Percentiles rank a stretch among this genome's conserved stretches.
These are phyloP conservation scores for Penstemon eatonii DNA, from an alignment of 257 asterid genomes.

Conservation along the genomic window DNA sequence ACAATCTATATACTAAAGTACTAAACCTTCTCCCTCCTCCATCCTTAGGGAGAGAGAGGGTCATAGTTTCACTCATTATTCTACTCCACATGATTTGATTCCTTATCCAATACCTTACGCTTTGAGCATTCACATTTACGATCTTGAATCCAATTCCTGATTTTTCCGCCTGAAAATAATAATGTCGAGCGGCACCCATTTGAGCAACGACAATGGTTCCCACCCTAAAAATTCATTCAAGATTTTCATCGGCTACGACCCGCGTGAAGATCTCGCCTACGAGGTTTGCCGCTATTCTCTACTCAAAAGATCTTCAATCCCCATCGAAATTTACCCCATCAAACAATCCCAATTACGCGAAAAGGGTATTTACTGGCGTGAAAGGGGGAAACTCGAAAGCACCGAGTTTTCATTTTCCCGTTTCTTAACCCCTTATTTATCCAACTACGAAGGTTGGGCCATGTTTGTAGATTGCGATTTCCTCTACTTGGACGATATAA, in stretches of 20 bases:
- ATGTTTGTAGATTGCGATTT: slow-evolving; percentile 94
- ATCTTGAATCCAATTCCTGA: no score
- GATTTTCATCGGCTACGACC: slow-evolving; percentile 85
- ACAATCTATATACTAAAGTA: slow-evolving; percentile 9
- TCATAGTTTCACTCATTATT: no score
- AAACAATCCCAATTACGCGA: slow-evolving; percentile 73
- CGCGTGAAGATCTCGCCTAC: slow-evolving; percentile 67
- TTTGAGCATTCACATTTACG: no score
- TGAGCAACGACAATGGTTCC: slow-evolving; percentile 33
- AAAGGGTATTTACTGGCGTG: slow-evolving; percentile 73
- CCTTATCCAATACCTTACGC: no score
- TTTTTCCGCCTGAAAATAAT: neutral
- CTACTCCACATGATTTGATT: no score
- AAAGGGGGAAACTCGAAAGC: slow-evolving; percentile 79
- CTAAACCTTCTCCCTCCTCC: neutral
- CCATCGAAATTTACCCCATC: slow-evolving; percentile 64
- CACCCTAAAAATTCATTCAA: slow-evolving; percentile 36
- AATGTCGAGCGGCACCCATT: slow-evolving; percentile 27
- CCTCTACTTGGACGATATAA: slow-evolving; percentile 67
- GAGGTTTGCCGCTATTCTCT: slow-evolving; percentile 79
- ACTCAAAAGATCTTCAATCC: slow-evolving; percentile 68
- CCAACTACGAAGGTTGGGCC: slow-evolving; percentile 76
- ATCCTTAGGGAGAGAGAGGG: neutral
- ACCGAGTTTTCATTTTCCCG: slow-evolving; percentile 85
- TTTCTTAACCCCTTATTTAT: slow-evolving; percentile 67